Conservation (phyloP, 345 rosid species). For the Gossypium longicalyx region DNA sequence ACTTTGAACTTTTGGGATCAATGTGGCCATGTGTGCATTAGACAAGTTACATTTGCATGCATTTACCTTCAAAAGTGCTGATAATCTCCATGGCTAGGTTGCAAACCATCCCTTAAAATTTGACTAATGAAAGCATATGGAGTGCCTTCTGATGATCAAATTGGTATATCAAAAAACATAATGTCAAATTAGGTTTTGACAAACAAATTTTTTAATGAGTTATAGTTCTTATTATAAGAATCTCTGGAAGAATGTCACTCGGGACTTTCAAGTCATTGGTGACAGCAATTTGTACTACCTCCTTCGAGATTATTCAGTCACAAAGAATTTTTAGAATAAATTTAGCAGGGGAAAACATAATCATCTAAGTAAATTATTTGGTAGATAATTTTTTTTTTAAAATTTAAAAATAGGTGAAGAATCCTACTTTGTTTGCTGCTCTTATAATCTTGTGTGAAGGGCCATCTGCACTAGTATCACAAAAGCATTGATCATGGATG, state of each 20-base stretch:
- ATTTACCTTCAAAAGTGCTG: not conserved
- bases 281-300: not conserved
- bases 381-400: not conserved
- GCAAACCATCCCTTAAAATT: not conserved
- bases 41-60: not conserved
- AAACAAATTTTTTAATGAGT: not conserved
- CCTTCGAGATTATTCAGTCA: not conserved
- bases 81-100: slow-evolving; percentile 9
- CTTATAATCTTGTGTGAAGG: too few species aligned
- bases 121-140: not conserved
- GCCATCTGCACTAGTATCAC: not conserved
- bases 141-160: not conserved
- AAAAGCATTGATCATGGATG: not conserved
- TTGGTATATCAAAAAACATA: not conserved
- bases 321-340: not conserved
- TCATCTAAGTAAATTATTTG: not conserved
- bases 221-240: not conserved
- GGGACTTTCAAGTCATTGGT: not conserved
- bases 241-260: not conserved
- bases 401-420: not conserved
- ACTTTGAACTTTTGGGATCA: slow-evolving; percentile 5
- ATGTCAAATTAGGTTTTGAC: not conserved
- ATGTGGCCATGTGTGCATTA: slow-evolving; percentile 7
- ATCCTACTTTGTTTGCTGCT: not conserved
- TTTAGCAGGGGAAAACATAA: not conserved